Conservation (phyloP, 345 rosid genomes). For the Euphorbia peplus region DNA sequence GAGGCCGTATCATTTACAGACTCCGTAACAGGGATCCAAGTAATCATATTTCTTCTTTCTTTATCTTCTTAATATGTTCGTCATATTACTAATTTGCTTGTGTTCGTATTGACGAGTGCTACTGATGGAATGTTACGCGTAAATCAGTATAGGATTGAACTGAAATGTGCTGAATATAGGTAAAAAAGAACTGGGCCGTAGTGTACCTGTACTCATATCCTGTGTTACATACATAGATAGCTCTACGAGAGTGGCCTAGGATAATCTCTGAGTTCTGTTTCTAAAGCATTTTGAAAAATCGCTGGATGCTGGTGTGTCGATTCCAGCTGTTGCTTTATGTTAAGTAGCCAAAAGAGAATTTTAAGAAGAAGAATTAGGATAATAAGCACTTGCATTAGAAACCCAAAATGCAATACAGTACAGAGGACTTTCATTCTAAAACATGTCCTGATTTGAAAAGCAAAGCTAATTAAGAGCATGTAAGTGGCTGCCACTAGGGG, state of each 20-base stretch:
- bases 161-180: no score
- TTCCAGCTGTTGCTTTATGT: not conserved
- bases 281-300: not conserved
- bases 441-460: not conserved
- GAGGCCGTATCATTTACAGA: constrained; percentile 74
- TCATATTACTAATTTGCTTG: no score
- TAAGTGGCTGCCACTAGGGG: not conserved
- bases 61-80: not conserved
- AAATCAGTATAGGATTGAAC: no score
- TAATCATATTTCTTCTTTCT: not conserved
- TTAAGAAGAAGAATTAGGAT: not conserved
- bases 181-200: no score
- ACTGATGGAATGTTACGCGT: not conserved
- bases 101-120: no score
- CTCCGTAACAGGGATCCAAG: constrained; percentile 36
- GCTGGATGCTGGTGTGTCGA: not conserved
- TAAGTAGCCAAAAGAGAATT: constrained; percentile 7
- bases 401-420: constrained; percentile 3
- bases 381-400: not conserved
- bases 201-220: no score
- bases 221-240: no score
- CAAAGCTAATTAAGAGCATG: not conserved
- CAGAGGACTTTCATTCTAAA: not conserved
- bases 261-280: no score
- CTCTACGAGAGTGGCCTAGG: no score